A percentile compares a stretch with the other conserved stretches of the same genome.
Evolutionary conservation across 176 grass and related monocot genomes (phyloP).

Genomic region (Musa itinerans): DNA sequence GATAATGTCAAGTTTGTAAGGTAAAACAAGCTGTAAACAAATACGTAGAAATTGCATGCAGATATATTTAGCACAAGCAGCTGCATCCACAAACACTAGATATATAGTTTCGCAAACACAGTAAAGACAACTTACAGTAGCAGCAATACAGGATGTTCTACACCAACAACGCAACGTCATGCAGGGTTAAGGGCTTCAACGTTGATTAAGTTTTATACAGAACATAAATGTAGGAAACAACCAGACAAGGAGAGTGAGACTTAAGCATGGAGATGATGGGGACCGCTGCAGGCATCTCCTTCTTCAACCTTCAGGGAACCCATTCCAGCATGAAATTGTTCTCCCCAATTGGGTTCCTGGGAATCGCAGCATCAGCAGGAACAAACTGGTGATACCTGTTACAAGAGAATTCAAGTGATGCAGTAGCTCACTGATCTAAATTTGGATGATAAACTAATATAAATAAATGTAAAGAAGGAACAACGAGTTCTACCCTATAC

Average conservation of each 20-base stretch:
- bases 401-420: too few relatives aligned
- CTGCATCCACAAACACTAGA: too few relatives aligned
- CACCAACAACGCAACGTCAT: neutral
- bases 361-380: conserved; percentile 7
- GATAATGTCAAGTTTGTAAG: too few relatives aligned
- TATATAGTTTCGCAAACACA: neutral
- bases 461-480: neutral
- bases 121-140: neutral
- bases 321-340: conserved; percentile 16
- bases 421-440: neutral
- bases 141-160: too few relatives aligned
- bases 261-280: neutral
- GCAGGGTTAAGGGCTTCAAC: neutral
- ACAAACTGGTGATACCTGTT: conserved; percentile 17
- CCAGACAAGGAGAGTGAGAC: neutral
- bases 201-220: too few relatives aligned
- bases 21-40: too few relatives aligned
- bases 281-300: neutral
- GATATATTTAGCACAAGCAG: neutral
- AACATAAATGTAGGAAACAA: neutral
- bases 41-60: neutral
- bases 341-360: conserved; percentile 7
- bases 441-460: neutral
- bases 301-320: neutral
- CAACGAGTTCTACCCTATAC: conserved; percentile 53